Base-by-base conservation (phyloP, 495 filamentous ascomycete species). In the Patellaria atrata region DNA sequence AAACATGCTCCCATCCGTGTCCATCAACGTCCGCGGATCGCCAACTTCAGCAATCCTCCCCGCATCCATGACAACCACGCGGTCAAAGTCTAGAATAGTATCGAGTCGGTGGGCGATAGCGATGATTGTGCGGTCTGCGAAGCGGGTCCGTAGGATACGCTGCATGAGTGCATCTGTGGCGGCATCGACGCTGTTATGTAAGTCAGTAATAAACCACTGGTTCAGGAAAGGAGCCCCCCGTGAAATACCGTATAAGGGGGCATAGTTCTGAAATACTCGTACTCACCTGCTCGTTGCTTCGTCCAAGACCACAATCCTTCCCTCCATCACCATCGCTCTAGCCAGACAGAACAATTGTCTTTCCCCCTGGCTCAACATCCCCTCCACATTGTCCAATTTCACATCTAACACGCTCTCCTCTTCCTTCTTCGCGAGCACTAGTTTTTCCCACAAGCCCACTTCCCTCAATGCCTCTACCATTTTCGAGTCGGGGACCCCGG, bases 321-420 rank as follows among this genome's bases (percentile, higher is more conserved):
- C 68, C n/a, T 64, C 53, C 21, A 68, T 52, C n/a, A 75, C 58
- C 9, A 77, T 62, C 0, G 71, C 70, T 7, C 69, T 48, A 2
- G 68, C 71, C 3, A 77, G 63, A 18, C 68, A 67, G 8, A 78
- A 57, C 11, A 75, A 61, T 46, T 76, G 71, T 11, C 71, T 47
- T 48, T 77, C 68, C 8, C 73, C 73, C 35, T 75, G 72, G 34
- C 63, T 69, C 38, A 77, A 61, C 34, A 71, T 67, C 8, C 27
- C 21, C 11, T 48, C 44, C 14, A 44, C 44, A 14, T 39, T 29
- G 18, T 44, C 40, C 26, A 40, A 23, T 7, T 20, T 25, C 5
- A 37, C 13, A 20, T 47, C 39, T 4, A 47, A 31, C 15, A 22
- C 33, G 8, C 27, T 31, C 3, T 15, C 10, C 10, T 14, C 21